Evolutionary conservation across 2,329 filamentous ascomycete species (phyloP).

Genomic region (Clonostachys rosea): DNA sequence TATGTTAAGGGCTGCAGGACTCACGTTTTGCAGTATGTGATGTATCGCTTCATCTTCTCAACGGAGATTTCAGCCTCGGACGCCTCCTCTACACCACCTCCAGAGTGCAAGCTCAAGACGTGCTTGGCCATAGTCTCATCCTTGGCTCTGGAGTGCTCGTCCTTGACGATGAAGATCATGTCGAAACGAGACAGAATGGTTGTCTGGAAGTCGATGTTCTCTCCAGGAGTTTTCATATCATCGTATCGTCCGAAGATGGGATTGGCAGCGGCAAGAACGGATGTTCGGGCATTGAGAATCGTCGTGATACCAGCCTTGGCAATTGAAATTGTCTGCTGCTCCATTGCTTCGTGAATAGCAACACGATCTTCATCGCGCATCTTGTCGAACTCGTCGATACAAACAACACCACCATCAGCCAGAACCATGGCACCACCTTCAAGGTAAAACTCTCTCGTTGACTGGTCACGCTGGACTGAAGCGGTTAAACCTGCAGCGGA

Average conservation of each 20-base stretch:
- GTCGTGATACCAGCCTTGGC: conserved; percentile 98
- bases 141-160: conserved; percentile 84
- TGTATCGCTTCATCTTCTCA: conserved; percentile 95
- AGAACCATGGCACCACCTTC: conserved; percentile 98
- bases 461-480: conserved; percentile 89
- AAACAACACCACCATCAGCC: conserved; percentile 93
- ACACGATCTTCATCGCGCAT: conserved; percentile 98
- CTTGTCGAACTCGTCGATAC: conserved; percentile 99
- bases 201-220: conserved; percentile 99
- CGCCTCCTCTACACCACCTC: conserved; percentile 77
- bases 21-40: conserved; percentile 94
- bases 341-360: conserved; percentile 99
- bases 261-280: conserved; percentile 91
- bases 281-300: conserved; percentile 92
- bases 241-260: conserved; percentile 98
- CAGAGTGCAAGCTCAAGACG: conserved; percentile 97
- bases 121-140: conserved; percentile 94
- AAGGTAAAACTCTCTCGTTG: conserved; percentile 92
- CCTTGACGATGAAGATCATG: conserved; percentile 98
- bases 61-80: conserved; percentile 85
- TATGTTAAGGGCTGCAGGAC: conserved; percentile 22
- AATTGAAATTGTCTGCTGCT: conserved; percentile 98
- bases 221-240: conserved; percentile 93
- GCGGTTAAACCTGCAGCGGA: conserved; percentile 96
- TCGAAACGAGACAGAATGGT: conserved; percentile 98